Conservation (phyloP, 2,329 filamentous ascomycete genomes). For the Cryphonectria parasitica region DNA sequence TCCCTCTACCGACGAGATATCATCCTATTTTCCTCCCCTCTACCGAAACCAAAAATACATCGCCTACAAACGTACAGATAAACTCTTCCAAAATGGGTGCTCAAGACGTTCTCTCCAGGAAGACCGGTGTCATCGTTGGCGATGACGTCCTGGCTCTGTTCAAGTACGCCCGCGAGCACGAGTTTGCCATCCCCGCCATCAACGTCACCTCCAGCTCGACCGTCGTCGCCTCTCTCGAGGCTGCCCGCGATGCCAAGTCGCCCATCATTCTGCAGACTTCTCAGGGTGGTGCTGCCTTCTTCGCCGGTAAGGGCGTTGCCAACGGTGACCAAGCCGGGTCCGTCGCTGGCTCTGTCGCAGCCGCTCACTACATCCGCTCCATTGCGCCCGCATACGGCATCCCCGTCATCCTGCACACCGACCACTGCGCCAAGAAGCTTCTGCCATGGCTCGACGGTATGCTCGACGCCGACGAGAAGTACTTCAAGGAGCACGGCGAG, state of each 20-base stretch:
- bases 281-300: conserved; percentile 92
- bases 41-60: background rate
- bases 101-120: conserved; percentile 62
- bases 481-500: conserved; percentile 91
- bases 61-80: background rate
- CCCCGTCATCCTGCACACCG: conserved; percentile 92
- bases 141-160: conserved; percentile 61
- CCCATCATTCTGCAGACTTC: conserved; percentile 93
- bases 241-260: conserved; percentile 86
- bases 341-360: conserved; percentile 84
- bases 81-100: conserved; percentile 44
- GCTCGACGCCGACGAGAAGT: conserved; percentile 89
- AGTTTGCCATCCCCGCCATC: conserved; percentile 87
- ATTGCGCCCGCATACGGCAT: conserved; percentile 86
- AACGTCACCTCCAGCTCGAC: conserved; percentile 92
- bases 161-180: conserved; percentile 84
- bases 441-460: conserved; percentile 97
- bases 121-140: conserved; percentile 68
- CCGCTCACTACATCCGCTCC: conserved; percentile 89
- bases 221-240: conserved; percentile 82
- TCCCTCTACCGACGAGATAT: background rate
- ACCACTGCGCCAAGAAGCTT: conserved; percentile 99
- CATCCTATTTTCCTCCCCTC: background rate
- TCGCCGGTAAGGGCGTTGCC: conserved; percentile 85
- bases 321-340: conserved; percentile 85